A percentile compares a stretch with the other conserved stretches of the same genome.
These are phyloP conservation scores for Dillenia suffruticosa DNA, from an alignment of 164 flowering plant species.

Conservation along the genomic window DNA sequence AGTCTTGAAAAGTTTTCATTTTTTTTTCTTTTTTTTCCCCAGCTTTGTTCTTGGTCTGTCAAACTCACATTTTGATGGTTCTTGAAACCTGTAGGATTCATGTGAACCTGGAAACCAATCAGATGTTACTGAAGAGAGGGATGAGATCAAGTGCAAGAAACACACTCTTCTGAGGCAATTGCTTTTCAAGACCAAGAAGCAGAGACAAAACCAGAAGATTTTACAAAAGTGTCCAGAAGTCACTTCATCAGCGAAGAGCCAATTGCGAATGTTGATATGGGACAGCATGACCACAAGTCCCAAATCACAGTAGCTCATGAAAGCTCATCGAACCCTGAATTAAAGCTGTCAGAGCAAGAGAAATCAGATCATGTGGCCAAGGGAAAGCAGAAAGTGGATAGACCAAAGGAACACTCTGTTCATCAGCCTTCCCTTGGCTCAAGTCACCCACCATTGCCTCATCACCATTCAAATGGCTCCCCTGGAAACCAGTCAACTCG, in stretches of 20 bases:
- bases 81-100: slow-evolving; percentile 48
- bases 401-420: slow-evolving; percentile 7
- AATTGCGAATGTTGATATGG: slow-evolving; percentile 12
- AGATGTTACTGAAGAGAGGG: slow-evolving; percentile 72
- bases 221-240: slow-evolving; percentile 13
- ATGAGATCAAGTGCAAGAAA: slow-evolving; percentile 36
- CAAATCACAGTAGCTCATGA: slow-evolving; percentile 15
- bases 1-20: no score
- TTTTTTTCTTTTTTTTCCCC: neutral
- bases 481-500: slow-evolving; percentile 9
- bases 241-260: slow-evolving; percentile 13
- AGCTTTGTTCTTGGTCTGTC: neutral
- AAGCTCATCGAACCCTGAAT: slow-evolving; percentile 19
- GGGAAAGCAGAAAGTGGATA: slow-evolving; percentile 22
- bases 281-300: slow-evolving; percentile 14
- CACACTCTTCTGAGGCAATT: slow-evolving; percentile 9
- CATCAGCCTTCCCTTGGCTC: slow-evolving; percentile 7
- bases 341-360: slow-evolving; percentile 14
- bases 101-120: slow-evolving; percentile 74
- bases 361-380: slow-evolving; percentile 7
- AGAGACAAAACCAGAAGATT: slow-evolving; percentile 16
- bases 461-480: slow-evolving; percentile 1
- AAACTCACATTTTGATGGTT: neutral
- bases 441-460: slow-evolving; percentile 2
- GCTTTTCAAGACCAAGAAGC: slow-evolving; percentile 16